Percentiles rank a stretch among this genome's conserved stretches.
These are phyloP conservation scores for Gonium pectorale DNA, from an alignment of 139 green algal genomes.

Conservation along the genomic window DNA sequence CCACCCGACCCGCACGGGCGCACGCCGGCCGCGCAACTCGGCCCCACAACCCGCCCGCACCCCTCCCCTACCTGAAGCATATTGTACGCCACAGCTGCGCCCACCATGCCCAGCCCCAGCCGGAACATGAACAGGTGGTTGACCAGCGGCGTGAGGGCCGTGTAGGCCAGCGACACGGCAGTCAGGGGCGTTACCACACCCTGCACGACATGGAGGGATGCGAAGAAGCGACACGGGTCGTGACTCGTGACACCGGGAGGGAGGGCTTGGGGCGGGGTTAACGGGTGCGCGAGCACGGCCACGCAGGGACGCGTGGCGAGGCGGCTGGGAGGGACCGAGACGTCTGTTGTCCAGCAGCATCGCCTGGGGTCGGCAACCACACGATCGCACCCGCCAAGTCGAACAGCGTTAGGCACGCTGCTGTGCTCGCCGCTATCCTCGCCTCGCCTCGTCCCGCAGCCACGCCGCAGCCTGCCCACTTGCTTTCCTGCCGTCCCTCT, in stretches of 20 bases:
- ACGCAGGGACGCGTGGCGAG: neutral
- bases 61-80: constrained; percentile 6
- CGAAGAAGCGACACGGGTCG: too few species aligned
- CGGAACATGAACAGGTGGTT: constrained; percentile 48
- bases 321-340: too few species aligned
- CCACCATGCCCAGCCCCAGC: constrained; percentile 25
- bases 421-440: too few species aligned
- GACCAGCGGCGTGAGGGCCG: constrained; percentile 15
- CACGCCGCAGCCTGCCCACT: too few species aligned
- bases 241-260: neutral
- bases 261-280: neutral
- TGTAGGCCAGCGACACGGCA: neutral
- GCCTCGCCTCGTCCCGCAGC: too few species aligned
- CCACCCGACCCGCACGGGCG: too few species aligned
- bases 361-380: too few species aligned
- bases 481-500: too few species aligned
- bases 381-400: too few species aligned
- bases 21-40: too few species aligned
- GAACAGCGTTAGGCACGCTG: too few species aligned
- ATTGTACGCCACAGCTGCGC: constrained; percentile 43
- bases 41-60: neutral
- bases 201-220: neutral
- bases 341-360: too few species aligned
- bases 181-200: constrained; percentile 40
- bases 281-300: neutral